phyloP scores from a whole-genome alignment of 1,284 basidiomycete species.

The Porodaedalea pini region DNA sequence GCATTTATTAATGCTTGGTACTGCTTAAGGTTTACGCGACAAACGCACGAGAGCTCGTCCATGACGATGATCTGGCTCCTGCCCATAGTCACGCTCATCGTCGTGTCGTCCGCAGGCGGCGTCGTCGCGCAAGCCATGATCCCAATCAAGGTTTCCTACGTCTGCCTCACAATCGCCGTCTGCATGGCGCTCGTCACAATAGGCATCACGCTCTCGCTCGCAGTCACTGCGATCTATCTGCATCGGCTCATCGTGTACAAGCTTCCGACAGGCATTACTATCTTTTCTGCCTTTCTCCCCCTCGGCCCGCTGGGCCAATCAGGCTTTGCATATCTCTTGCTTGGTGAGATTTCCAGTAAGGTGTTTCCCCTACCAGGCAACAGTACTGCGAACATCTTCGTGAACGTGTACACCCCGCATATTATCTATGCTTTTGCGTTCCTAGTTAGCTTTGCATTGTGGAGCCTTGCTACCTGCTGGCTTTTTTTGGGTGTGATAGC shows the following conservation, averaged over 20 bases:
- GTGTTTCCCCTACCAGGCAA: conserved; percentile 34
- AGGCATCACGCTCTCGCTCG: conserved; percentile 35
- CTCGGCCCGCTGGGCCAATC: conserved; percentile 46
- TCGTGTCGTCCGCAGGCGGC: conserved; percentile 63
- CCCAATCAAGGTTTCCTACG: conserved; percentile 37
- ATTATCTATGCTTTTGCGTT: conserved; percentile 41
- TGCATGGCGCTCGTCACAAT: conserved; percentile 42
- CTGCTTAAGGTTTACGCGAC: conserved; percentile 53
- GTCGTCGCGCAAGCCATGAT: conserved; percentile 52
- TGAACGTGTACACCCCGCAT: conserved; percentile 33
- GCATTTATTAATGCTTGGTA: conserved; percentile 4
- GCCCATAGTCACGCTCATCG: conserved; percentile 69
- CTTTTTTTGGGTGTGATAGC: conserved; percentile 45
- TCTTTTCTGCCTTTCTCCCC: conserved; percentile 45
- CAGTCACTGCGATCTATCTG: conserved; percentile 26
- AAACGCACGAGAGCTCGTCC: conserved; percentile 51
- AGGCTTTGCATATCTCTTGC: conserved; percentile 38
- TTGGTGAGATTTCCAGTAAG: conserved; percentile 33
- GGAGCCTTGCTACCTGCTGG: conserved; percentile 54
- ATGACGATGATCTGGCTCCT: conserved; percentile 66
- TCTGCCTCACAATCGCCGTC: conserved; percentile 44
- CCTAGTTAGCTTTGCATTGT: conserved; percentile 46
- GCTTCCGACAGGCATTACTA: conserved; percentile 28
- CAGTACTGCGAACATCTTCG: conserved; percentile 34
- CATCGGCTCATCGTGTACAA: conserved; percentile 22